Percentiles rank a stretch among this genome's conserved stretches.
Evolutionary conservation across 2,329 filamentous ascomycete species (phyloP).

Genomic region (Scytalidium sp.): DNA sequence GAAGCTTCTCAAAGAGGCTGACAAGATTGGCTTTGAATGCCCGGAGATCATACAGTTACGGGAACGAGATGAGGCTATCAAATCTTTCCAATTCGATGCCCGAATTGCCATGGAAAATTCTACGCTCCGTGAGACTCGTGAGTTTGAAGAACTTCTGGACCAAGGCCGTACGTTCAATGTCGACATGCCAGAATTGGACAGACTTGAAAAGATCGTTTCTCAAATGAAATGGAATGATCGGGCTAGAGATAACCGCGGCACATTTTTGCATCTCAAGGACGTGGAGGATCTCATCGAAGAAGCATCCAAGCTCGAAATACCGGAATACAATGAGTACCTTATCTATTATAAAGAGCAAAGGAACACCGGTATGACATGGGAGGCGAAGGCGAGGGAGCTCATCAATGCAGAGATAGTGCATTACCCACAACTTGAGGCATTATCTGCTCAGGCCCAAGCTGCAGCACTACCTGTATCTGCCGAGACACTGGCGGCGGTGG

Average conservation of each 20-base stretch:
- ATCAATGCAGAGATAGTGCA: constrained; percentile 90
- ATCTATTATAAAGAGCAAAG: constrained; percentile 73
- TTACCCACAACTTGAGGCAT: constrained; percentile 89
- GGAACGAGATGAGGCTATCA: constrained; percentile 82
- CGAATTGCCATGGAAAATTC: constrained; percentile 66
- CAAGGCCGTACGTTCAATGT: constrained; percentile 86
- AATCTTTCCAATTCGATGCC: constrained; percentile 78
- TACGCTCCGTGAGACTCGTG: constrained; percentile 59
- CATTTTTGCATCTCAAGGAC: constrained; percentile 71
- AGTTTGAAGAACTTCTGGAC: constrained; percentile 90
- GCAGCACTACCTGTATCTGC: constrained; percentile 74
- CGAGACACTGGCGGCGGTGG: constrained; percentile 77
- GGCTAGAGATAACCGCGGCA: constrained; percentile 61
- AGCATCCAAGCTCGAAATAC: constrained; percentile 73
- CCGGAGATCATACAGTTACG: constrained; percentile 83
- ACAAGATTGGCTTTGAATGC: constrained; percentile 88
- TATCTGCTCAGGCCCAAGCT: constrained; percentile 74
- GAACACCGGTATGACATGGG: constrained; percentile 79
- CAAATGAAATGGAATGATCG: constrained; percentile 87
- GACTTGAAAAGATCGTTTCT: constrained; percentile 74
- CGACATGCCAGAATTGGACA: constrained; percentile 84
- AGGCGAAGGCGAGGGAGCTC: constrained; percentile 86
- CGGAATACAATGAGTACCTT: constrained; percentile 77
- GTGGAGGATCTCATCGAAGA: constrained; percentile 76
- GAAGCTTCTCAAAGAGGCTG: constrained; percentile 77